These are phyloP conservation scores for Erythrophleum fordii DNA, from an alignment of 306 rosid genomes.

Conservation along the genomic window DNA sequence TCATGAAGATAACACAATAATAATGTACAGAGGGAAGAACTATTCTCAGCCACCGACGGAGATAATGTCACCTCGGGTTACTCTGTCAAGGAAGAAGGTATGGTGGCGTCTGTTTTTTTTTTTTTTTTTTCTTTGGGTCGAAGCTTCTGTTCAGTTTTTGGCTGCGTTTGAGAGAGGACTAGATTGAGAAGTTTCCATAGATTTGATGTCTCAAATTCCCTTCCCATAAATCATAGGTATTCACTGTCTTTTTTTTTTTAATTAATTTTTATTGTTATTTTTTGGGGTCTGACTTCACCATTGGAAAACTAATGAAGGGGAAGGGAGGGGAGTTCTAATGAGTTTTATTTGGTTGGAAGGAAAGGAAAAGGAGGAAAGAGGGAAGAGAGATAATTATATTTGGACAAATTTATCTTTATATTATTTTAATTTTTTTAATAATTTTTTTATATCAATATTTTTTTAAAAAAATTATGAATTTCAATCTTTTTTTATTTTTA, in stretches of 20 bases:
- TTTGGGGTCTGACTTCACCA: neutral
- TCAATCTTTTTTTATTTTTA: too few relatives aligned
- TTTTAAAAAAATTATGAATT: too few relatives aligned
- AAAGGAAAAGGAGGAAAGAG: too few relatives aligned
- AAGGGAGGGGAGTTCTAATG: too few relatives aligned
- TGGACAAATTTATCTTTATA: too few relatives aligned
- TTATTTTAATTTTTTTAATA: too few relatives aligned
- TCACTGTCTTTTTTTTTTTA: neutral
- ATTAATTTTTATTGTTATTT: neutral
- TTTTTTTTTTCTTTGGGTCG: neutral
- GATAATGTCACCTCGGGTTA: conserved; percentile 93
- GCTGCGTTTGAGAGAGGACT: neutral
- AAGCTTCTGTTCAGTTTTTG: conserved; percentile 5
- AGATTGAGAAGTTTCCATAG: conserved; percentile 3
- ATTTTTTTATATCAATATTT: too few relatives aligned
- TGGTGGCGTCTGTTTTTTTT: neutral
- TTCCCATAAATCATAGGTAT: neutral
- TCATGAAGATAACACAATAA: conserved; percentile 85
- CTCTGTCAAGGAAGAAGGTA: conserved; percentile 95
- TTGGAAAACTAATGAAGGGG: neutral
- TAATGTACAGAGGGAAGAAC: conserved; percentile 98
- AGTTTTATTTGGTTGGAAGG: too few relatives aligned
- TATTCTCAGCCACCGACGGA: conserved; percentile 96
- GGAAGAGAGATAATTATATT: too few relatives aligned
- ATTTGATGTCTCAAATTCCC: conserved; percentile 6